Evolutionary conservation across 495 filamentous ascomycete genomes (phyloP), one percentile per base, ranked within the genome.

Genomic region (Polyplosphaeria fusca): DNA sequence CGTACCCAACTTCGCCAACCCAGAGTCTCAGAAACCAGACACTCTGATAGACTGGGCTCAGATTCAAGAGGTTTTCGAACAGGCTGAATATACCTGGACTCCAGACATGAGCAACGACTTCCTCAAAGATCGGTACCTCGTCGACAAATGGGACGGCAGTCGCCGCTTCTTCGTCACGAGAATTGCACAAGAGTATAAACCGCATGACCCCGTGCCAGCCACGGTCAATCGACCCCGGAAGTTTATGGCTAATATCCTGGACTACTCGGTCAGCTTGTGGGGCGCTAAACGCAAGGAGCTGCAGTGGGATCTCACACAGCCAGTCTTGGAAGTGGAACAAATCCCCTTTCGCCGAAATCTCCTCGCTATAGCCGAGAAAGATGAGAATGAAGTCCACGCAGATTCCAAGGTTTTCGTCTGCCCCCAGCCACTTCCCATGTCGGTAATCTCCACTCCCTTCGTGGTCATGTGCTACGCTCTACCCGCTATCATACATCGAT

Each of bases 271-370:
- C 37, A 86, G 80, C 63, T 66, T 85, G 22, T 86, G 75, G 56
- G 77, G 76, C 16, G 82, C 80, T 25, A 72, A 79, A 18, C 73
- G 81, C 11, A 71, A 58, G 20, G 67, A 64, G 27, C 66, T 50
- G 1, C 39, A 37, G 0, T 85, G 82, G 65, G 70, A 77, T 46
- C 73, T 75, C 41, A 70, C 84, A 28, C 87, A 96, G 64, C 87
- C 91, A 5, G 93, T 98, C 12, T 70, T 95, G 0, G 75, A 82
- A 56, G 91, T 84, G 0, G 81, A 90, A 51, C 73, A 83, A 49
- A 74, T 95, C 30, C 74, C 85, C 3, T 80, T 89, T 42, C 84
- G 90, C 22, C 81, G 89, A 35, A 95, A 97, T 67, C 77, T 93
- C 22, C 77, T 97, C 7, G 91, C 94, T 53, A 76, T 43, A 67